Conservation (phyloP, 179 eudicot genomes). For the Heliamphora pulchella region DNA sequence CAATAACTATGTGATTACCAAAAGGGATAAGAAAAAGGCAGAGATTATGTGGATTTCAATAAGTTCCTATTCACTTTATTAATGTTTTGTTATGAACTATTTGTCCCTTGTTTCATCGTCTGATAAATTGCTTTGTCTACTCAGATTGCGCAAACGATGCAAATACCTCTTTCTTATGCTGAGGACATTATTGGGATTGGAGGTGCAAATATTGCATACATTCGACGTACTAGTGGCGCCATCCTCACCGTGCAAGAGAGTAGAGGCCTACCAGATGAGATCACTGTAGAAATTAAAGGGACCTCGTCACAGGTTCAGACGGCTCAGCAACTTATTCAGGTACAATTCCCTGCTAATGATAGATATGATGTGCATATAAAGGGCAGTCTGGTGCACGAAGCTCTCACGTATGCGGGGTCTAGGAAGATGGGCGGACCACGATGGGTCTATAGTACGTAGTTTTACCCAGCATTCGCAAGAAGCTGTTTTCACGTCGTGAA, state of each 20-base stretch:
- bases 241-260: conserved; percentile 55
- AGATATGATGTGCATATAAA: no score
- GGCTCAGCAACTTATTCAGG: conserved; percentile 69
- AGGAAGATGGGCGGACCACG: no score
- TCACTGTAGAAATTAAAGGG: conserved; percentile 64
- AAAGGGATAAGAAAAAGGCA: not conserved
- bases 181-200: conserved; percentile 79
- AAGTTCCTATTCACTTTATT: not conserved
- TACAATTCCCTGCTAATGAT: conserved; percentile 1
- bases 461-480: no score
- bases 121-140: conserved; percentile 10
- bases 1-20: no score
- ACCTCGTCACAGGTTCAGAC: conserved; percentile 53
- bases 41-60: not conserved
- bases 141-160: conserved; percentile 88
- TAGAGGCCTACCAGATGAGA: conserved; percentile 49
- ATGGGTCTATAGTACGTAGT: no score
- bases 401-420: no score
- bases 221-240: conserved; percentile 66
- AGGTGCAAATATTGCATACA: conserved; percentile 75
- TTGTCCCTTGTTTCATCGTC: not conserved
- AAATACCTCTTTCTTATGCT: conserved; percentile 75
- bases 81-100: no score
- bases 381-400: no score
- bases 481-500: no score